phyloP scores from a whole-genome alignment of 2,329 filamentous ascomycete species.

The Monilinia fructigena region DNA sequence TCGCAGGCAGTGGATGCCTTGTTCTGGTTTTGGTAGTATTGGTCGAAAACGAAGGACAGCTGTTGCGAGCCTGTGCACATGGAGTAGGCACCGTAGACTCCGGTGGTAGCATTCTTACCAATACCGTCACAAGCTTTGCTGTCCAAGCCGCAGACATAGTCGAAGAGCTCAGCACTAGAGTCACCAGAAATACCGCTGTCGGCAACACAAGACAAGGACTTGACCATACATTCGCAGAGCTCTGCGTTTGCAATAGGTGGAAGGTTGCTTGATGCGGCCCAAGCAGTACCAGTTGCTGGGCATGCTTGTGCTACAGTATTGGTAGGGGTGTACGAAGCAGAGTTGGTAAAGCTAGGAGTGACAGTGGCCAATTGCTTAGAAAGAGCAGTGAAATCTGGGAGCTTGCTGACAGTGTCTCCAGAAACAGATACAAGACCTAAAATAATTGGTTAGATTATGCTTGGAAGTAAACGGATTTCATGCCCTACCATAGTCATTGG shows the following conservation, averaged over 20 bases:
- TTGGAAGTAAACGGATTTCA: background rate
- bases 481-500: slow-evolving; percentile 75
- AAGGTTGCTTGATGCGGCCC: slow-evolving; percentile 69
- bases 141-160: slow-evolving; percentile 64
- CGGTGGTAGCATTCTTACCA: slow-evolving; percentile 62
- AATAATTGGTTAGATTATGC: slow-evolving; percentile 37
- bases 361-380: slow-evolving; percentile 67
- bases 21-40: slow-evolving; percentile 64
- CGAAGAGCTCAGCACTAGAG: slow-evolving; percentile 68
- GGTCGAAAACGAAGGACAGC: slow-evolving; percentile 71
- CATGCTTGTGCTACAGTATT: slow-evolving; percentile 69
- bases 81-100: slow-evolving; percentile 72
- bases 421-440: slow-evolving; percentile 65
- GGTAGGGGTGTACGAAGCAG: slow-evolving; percentile 67
- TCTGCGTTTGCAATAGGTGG: slow-evolving; percentile 77
- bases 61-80: slow-evolving; percentile 72
- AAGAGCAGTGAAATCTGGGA: slow-evolving; percentile 73
- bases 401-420: slow-evolving; percentile 60
- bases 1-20: slow-evolving; percentile 60
- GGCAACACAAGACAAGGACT: slow-evolving; percentile 69
- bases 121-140: slow-evolving; percentile 65
- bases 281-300: slow-evolving; percentile 63
- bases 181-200: slow-evolving; percentile 55
- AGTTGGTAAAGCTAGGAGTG: slow-evolving; percentile 63
- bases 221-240: slow-evolving; percentile 84